Percentiles rank a stretch among this genome's conserved stretches.
phyloP scores from a whole-genome alignment of 805 yeast genomes.

The Pichia kluyveri region DNA sequence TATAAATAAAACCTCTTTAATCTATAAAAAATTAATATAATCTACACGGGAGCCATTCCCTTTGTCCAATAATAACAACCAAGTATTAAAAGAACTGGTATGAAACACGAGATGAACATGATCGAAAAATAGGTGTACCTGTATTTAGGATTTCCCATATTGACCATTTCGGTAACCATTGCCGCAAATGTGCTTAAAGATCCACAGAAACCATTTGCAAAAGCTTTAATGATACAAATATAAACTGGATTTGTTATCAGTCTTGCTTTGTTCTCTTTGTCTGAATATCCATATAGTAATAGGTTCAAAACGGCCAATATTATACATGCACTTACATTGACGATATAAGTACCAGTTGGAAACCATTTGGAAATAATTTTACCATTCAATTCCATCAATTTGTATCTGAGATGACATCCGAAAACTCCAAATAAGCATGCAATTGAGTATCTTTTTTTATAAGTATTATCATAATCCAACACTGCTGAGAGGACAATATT shows the following conservation, averaged over 20 bases:
- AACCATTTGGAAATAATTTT: constrained; percentile 27
- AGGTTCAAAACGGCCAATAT: constrained; percentile 14
- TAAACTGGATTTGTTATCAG: constrained; percentile 11
- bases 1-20: too few relatives aligned
- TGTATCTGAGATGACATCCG: constrained; percentile 53
- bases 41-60: constrained; percentile 22
- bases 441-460: constrained; percentile 61
- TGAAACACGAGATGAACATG: background rate
- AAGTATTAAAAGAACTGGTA: constrained; percentile 40
- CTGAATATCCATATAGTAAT: constrained; percentile 12
- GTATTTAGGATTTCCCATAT: constrained; percentile 15
- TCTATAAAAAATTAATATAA: too few relatives aligned
- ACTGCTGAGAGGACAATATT: constrained; percentile 33
- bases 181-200: constrained; percentile 51
- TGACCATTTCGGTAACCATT: constrained; percentile 50
- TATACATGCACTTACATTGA: constrained; percentile 20
- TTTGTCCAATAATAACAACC: constrained; percentile 67
- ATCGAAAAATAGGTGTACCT: background rate
- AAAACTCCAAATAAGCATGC: constrained; percentile 59
- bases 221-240: constrained; percentile 12
- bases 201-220: constrained; percentile 22
- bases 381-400: constrained; percentile 43
- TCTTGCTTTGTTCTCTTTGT: background rate
- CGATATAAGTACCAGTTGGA: constrained; percentile 43
- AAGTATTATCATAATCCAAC: constrained; percentile 25